These are phyloP conservation scores for Termitomyces heimii DNA, from an alignment of 768 basidiomycete species.

Conservation along the genomic window DNA sequence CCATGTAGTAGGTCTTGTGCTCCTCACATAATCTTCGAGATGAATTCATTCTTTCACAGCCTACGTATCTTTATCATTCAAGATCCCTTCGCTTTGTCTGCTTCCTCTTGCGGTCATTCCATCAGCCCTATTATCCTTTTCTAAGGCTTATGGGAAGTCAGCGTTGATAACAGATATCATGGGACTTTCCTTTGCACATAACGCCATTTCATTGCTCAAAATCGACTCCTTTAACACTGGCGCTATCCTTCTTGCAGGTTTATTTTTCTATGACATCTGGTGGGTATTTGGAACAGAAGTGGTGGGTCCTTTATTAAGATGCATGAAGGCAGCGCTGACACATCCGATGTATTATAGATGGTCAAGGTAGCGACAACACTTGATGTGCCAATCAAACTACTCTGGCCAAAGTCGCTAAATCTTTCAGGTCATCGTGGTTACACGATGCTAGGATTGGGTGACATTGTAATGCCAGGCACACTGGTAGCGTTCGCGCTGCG, in stretches of 20 bases:
- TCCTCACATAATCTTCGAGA: not conserved
- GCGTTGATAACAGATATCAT: constrained; percentile 73
- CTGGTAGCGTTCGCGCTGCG: constrained; percentile 85
- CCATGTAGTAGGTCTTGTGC: constrained; percentile 31
- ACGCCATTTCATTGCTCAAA: constrained; percentile 72
- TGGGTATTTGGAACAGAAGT: constrained; percentile 91
- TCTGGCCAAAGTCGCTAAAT: constrained; percentile 69
- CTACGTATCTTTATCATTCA: constrained; percentile 36
- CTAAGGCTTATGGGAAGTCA: constrained; percentile 41
- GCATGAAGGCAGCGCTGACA: not conserved
- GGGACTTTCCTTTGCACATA: constrained; percentile 75
- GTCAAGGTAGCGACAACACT: constrained; percentile 85
- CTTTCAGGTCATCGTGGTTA: constrained; percentile 52
- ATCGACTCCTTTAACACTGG: constrained; percentile 91
- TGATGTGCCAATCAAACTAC: constrained; percentile 90
- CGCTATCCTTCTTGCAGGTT: constrained; percentile 68
- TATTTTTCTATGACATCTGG: constrained; percentile 93
- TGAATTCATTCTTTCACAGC: constrained; percentile 18
- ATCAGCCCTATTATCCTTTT: constrained; percentile 56
- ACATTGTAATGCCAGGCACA: constrained; percentile 61
- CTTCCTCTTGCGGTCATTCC: constrained; percentile 59
- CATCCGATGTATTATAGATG: constrained; percentile 50
- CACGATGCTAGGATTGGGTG: constrained; percentile 91
- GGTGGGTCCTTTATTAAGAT: constrained; percentile 35
- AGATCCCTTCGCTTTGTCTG: constrained; percentile 52